phyloP scores from a whole-genome alignment of 371 early-diverging fungal genomes.

The Chytridium lagenaria region DNA sequence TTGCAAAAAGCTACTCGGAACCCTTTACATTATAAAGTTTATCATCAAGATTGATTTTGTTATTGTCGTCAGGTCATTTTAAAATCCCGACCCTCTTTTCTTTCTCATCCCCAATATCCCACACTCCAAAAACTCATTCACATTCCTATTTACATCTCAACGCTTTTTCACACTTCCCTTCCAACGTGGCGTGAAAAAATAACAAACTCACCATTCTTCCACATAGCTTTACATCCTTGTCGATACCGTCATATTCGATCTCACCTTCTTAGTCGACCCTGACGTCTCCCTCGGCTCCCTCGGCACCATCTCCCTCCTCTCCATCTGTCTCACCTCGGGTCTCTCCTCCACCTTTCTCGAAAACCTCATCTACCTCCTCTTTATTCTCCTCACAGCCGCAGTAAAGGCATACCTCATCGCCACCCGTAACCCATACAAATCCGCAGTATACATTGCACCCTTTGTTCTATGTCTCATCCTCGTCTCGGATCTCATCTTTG shows the following conservation, averaged over 20 bases:
- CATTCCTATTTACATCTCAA: too few species aligned
- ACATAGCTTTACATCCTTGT: neutral
- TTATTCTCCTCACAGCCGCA: constrained; percentile 7
- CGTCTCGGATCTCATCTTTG: constrained; percentile 15
- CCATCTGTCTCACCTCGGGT: constrained; percentile 27
- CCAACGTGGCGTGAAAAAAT: too few species aligned
- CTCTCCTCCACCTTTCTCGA: constrained; percentile 29
- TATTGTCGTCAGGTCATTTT: too few species aligned
- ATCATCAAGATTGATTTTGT: too few species aligned
- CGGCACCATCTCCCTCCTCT: constrained; percentile 1
- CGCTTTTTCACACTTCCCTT: too few species aligned
- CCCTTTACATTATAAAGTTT: too few species aligned
- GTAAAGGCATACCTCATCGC: constrained; percentile 21
- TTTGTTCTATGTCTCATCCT: constrained; percentile 21
- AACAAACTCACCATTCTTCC: too few species aligned
- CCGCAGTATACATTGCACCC: constrained; percentile 25
- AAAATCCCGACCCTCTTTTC: too few species aligned
- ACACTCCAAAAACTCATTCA: too few species aligned
- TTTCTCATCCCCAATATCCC: too few species aligned
- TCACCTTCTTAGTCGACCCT: neutral
- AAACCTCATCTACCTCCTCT: neutral
- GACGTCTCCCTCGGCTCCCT: constrained; percentile 15
- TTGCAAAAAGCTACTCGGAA: too few species aligned
- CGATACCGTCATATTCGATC: neutral
- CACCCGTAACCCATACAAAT: neutral